Percentiles rank a stretch among this genome's conserved stretches.
Conservation (phyloP, 106 monocot species). For the Ottelia alismoides region DNA sequence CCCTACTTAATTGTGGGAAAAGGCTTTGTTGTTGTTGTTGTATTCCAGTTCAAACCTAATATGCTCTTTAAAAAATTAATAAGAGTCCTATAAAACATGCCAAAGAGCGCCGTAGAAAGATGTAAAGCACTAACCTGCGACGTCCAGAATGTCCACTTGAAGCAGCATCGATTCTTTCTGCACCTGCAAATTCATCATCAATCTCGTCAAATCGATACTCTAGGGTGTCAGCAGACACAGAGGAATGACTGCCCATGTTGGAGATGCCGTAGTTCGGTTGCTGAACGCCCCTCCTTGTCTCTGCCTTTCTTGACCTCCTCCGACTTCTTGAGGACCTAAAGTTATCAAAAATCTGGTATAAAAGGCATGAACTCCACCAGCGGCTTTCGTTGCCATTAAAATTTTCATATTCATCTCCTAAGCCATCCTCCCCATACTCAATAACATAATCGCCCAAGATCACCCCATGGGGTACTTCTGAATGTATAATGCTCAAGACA, state of each 20-base stretch:
- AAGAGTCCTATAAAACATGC: too few relatives aligned
- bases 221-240: neutral
- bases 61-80: too few relatives aligned
- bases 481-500: conserved; percentile 1
- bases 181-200: neutral
- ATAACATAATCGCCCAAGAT: conserved; percentile 8
- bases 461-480: conserved; percentile 3
- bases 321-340: conserved; percentile 4
- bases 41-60: too few relatives aligned
- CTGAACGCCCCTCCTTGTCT: neutral
- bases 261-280: neutral
- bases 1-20: too few relatives aligned
- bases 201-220: conserved; percentile 2
- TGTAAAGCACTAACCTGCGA: conserved; percentile 8
- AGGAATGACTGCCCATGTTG: neutral
- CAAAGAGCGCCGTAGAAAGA: too few relatives aligned
- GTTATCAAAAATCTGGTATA: conserved; percentile 9
- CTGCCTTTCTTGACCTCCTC: conserved; percentile 1
- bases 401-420: conserved; percentile 6
- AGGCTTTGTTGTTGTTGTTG: too few relatives aligned
- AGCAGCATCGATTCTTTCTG: neutral
- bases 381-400: conserved; percentile 1
- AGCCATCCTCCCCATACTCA: conserved; percentile 3
- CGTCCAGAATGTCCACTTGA: neutral
- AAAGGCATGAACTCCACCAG: conserved; percentile 7